These are phyloP conservation scores for Tylopilus subfusipes DNA, from an alignment of 768 basidiomycete genomes.

Conservation along the genomic window DNA sequence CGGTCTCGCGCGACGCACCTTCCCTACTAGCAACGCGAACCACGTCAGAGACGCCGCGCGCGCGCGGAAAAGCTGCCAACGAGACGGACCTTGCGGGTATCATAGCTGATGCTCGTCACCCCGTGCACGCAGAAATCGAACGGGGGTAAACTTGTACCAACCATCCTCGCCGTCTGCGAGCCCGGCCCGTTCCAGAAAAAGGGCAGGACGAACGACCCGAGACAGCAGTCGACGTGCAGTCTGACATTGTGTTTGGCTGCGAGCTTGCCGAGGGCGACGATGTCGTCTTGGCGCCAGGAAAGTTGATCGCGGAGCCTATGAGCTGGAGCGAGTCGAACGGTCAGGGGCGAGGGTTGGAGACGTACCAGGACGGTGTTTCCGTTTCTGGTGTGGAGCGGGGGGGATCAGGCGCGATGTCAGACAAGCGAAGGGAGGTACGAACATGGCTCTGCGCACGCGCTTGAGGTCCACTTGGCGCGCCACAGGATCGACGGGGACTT, in stretches of 20 bases:
- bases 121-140: conserved; percentile 92
- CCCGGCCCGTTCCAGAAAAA: conserved; percentile 82
- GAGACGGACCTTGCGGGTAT: conserved; percentile 81
- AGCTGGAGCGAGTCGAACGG: conserved; percentile 42
- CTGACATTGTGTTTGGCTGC: conserved; percentile 76
- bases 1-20: no score
- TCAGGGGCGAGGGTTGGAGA: not conserved
- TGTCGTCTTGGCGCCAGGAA: conserved; percentile 86
- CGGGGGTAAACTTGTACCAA: conserved; percentile 50
- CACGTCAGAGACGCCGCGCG: conserved; percentile 1
- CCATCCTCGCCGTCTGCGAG: conserved; percentile 57
- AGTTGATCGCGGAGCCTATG: conserved; percentile 83
- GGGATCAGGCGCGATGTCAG: conserved; percentile 1
- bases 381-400: conserved; percentile 58
- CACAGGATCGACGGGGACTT: conserved; percentile 71
- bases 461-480: conserved; percentile 79
- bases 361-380: conserved; percentile 82
- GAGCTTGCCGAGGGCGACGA: conserved; percentile 69
- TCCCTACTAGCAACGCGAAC: no score
- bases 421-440: conserved; percentile 29
- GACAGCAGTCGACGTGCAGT: conserved; percentile 91
- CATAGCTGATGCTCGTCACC: conserved; percentile 93
- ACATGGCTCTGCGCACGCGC: conserved; percentile 84
- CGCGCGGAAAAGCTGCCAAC: no score
- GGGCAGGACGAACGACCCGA: conserved; percentile 91